A percentile compares a stretch with the other conserved stretches of the same genome.
phyloP scores from a whole-genome alignment of 176 grass and related monocot species.

The maize (Zea mays) region Zm-B73-REFERENCE-NAM-5.0 NC_050100.1:117687001-117687500 shows the following conservation, averaged over 20 bases:
- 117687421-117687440: background rate
- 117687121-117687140: no score
- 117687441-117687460: background rate
- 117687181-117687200: background rate
- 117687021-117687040: no score
- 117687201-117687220: background rate
- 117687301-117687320: background rate
- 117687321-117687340: conserved; percentile 5
- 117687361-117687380: background rate
- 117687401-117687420: background rate
- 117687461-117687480: background rate
- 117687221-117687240: background rate
- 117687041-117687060: no score
- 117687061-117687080: no score
- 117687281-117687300: conserved; percentile 20
- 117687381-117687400: background rate
- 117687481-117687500: background rate
- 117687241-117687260: background rate
- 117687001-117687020: no score
- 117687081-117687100: no score
- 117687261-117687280: conserved; percentile 11
- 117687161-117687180: background rate
- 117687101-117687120: no score
- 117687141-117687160: no score
- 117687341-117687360: background rate